Base-by-base conservation (phyloP, 306 rosid species). In the Rubus parviflorus region DNA sequence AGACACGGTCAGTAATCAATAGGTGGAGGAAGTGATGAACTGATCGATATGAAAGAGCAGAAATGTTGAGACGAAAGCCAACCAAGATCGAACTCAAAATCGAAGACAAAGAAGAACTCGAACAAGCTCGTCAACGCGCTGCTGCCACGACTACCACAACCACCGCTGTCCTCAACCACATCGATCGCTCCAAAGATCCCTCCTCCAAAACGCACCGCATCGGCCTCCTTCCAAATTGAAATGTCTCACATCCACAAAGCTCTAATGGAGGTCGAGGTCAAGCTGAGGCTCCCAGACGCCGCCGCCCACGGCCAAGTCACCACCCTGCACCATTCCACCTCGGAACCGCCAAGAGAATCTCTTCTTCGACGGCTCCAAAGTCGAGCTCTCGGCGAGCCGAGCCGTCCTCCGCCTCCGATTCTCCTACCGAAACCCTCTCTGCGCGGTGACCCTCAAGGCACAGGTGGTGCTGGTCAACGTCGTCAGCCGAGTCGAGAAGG, bases 61-160 rank as follows among this genome's bases (percentile, higher is more conserved):
- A 86, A 72, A 94, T 94, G 97, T 88, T 90, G 84, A 82, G 90
- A 65, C 79, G 96, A 68, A 89, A 90, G 23, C 94, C 97, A 23
- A 74, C 85, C 19, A 89, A 88, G 67, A 87, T 94, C 79, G 88
- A 87, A 83, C 85, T 87, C 6, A 83, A 83, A 52, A 86, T 89
- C 84, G 97, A 95, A 89, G 98, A 92, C 76, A 90, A 88, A 63
- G 92, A 92, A 48, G 97, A 95, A 80, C 90, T 92, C 83, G 97
- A 92, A 67, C 90, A 86, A 79, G 85, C 91, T 74, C 97, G 97
- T 74, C 87, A 89, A 40, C 92, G 88, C 63, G 72, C 72, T 83
- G 61, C 82, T 75, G 8, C 86, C n/a, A 5, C 70, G 17, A 0
- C 85, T 60, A 8, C 81, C 14, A 1, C 82, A 8, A 2, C 92